A percentile compares a stretch with the other conserved stretches of the same genome.
Conservation (phyloP, 148 eudicot genomes). For the Arbutus unedo region DNA sequence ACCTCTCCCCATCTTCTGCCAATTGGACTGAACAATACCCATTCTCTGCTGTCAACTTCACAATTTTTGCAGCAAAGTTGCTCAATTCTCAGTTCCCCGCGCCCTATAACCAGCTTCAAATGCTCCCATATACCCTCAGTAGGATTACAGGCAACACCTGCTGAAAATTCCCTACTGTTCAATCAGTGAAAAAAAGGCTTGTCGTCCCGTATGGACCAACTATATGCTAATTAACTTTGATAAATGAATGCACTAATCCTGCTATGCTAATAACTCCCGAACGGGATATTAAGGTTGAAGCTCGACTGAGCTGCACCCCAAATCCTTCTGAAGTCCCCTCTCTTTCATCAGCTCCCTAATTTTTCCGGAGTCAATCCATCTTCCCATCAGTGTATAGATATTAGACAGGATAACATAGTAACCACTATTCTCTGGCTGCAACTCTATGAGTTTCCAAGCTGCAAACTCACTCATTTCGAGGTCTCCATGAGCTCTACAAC, state of each 20-base stretch:
- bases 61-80: neutral
- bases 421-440: conserved; percentile 36
- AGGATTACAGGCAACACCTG: neutral
- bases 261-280: conserved; percentile 17
- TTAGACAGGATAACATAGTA: conserved; percentile 40
- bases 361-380: conserved; percentile 33
- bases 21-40: neutral
- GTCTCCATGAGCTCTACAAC: conserved; percentile 34
- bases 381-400: conserved; percentile 37
- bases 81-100: neutral
- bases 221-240: neutral
- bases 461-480: conserved; percentile 38
- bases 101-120: neutral
- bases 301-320: conserved; percentile 35
- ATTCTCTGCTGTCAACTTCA: neutral
- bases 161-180: neutral
- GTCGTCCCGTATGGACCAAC: neutral
- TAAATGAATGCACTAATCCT: neutral
- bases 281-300: conserved; percentile 18
- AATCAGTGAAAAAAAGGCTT: neutral
- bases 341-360: conserved; percentile 42
- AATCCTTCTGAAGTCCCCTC: conserved; percentile 43
- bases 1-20: neutral
- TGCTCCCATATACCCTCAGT: neutral
- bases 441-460: conserved; percentile 40